Evolutionary conservation across 345 rosid genomes (phyloP).

Genomic region (Populus davidiana): DNA sequence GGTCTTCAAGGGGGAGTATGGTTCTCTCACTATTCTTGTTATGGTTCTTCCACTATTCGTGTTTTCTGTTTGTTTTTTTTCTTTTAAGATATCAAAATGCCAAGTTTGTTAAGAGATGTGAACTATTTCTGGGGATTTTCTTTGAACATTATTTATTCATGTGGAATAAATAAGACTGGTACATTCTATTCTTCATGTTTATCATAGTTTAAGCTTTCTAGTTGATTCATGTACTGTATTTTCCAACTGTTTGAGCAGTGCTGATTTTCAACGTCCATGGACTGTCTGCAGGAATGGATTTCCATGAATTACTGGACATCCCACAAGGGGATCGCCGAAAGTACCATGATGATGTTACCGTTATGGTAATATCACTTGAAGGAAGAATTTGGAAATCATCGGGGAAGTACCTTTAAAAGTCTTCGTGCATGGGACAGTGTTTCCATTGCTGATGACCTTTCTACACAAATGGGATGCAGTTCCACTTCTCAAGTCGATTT

Average conservation of each 20-base stretch:
- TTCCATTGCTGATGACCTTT: neutral
- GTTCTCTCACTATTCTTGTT: neutral
- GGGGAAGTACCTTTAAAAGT: conserved; percentile 71
- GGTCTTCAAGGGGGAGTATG: neutral
- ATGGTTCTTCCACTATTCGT: neutral
- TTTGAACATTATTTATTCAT: neutral
- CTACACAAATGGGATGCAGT: conserved; percentile 10
- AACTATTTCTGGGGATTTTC: neutral
- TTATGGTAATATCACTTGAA: conserved; percentile 91
- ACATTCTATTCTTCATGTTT: neutral
- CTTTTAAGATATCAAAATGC: neutral
- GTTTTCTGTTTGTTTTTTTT: neutral
- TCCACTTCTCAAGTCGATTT: conserved; percentile 6
- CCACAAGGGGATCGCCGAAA: conserved; percentile 97
- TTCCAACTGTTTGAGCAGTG: neutral
- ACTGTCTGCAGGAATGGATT: conserved; percentile 66
- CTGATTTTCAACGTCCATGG: neutral
- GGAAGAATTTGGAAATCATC: conserved; percentile 99
- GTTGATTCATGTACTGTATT: neutral
- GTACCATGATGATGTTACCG: conserved; percentile 95
- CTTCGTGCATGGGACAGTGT: neutral
- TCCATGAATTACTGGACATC: conserved; percentile 86
- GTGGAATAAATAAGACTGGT: neutral
- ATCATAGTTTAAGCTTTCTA: neutral
- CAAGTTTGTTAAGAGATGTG: neutral